Base-by-base conservation (phyloP, 140 eudicot species). In the Flaveria floridana region DNA sequence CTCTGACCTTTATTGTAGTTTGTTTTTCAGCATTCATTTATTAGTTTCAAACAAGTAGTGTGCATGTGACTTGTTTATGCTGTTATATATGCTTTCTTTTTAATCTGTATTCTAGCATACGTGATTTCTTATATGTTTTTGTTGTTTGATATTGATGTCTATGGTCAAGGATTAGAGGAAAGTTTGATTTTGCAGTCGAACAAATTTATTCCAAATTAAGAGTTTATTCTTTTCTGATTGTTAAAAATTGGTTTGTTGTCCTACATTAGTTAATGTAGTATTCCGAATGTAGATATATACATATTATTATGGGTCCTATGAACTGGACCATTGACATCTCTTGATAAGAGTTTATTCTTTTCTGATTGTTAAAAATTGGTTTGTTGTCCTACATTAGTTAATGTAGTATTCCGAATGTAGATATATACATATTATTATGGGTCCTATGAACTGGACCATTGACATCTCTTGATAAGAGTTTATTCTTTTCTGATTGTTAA, bases 161-260 rank as follows among this genome's bases (percentile, higher is more conserved):
- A 12, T 15, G 48, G 37, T 75, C 46, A 16, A 74, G 39, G 30
- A 74, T 64, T 63, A 20, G 63, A 51, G 64, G 56, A 47, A 50
- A 51, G 53, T 51, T 75, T 51, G 37, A 55, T 57, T 51, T 65
- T 65, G 51, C 41, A 76, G 46, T 65, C 52, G 56, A 61, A 75
- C 72, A 64, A 64, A 39, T 52, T 64, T 14, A 19, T 28, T 47
- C 34, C 19, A 15, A 25, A 67, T 37, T 19, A 50, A 51, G 46
- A 73, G 23, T 44, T 23, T 20, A 19, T 39, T 23, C 21, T 15
- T 51, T 70, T 6, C 19, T 25, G 7, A 34, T 16, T 34, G 18
- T 71, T 51, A 50, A 70, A 28, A 30, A 4, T 30, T 16, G 51
- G 66, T 72, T 56, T 13, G 37, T 37, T 19, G 20, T 18, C 9